phyloP scores from a whole-genome alignment of 129 eudicot genomes.

The Flaveria ramosissima region DNA sequence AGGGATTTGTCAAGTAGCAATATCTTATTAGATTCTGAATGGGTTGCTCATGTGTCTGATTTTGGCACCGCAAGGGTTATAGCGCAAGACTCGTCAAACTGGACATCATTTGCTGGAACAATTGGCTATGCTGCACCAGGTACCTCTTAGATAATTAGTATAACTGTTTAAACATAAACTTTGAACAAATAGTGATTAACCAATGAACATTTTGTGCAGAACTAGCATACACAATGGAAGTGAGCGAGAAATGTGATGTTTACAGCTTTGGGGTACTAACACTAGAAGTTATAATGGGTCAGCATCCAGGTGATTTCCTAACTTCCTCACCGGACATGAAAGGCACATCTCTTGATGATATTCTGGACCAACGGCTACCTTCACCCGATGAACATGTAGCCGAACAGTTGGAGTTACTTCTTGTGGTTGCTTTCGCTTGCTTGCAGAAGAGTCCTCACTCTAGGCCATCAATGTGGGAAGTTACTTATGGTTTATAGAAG shows the following conservation, averaged over 20 bases:
- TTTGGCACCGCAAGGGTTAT: constrained; percentile 9
- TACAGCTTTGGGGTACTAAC: too few relatives aligned
- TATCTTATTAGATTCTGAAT: not conserved
- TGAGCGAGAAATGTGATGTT: constrained; percentile 10
- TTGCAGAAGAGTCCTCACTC: not conserved
- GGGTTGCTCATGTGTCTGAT: constrained; percentile 12
- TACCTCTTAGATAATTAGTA: not conserved
- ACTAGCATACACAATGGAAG: constrained; percentile 11
- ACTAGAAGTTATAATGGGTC: constrained; percentile 9
- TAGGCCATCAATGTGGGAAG: constrained; percentile 13
- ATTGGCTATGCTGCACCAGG: constrained; percentile 9
- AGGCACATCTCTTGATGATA: not conserved
- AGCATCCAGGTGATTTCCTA: constrained; percentile 3
- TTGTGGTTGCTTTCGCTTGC: not conserved
- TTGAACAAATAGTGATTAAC: not conserved
- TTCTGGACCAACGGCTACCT: not conserved
- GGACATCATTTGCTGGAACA: not conserved
- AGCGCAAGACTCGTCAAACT: not conserved
- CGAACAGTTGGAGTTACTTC: not conserved
- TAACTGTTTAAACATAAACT: not conserved
- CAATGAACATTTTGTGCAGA: not conserved
- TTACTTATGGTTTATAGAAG: not conserved
- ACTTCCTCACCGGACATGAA: not conserved
- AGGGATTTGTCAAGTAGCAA: constrained; percentile 8
- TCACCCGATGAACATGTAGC: not conserved